phyloP scores from a whole-genome alignment of 2,329 filamentous ascomycete species.

The Stenocarpella maydis region DNA sequence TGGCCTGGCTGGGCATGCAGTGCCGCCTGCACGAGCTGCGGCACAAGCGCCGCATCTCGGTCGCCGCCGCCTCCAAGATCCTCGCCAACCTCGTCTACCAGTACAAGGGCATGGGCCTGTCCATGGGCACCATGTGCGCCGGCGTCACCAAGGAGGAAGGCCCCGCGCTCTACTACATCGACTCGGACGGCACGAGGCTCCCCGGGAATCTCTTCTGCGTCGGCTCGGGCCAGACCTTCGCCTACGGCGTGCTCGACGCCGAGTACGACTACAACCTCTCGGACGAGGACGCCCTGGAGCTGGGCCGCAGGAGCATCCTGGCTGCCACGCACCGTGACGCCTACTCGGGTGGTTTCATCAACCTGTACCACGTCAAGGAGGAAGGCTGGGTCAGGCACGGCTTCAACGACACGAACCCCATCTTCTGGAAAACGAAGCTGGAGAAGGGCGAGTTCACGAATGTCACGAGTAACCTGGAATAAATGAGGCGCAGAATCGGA shows the following conservation, averaged over 20 bases:
- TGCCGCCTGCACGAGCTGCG: constrained; percentile 98
- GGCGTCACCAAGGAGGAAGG: constrained; percentile 96
- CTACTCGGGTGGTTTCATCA: constrained; percentile 99
- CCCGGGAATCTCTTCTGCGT: constrained; percentile 98
- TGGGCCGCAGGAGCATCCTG: constrained; percentile 90
- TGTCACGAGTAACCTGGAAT: constrained; percentile 81
- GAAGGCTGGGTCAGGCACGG: constrained; percentile 99
- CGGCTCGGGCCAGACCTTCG: constrained; percentile 97
- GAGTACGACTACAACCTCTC: constrained; percentile 91
- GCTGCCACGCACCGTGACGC: constrained; percentile 97
- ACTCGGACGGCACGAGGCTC: constrained; percentile 93
- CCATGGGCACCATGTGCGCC: constrained; percentile 99
- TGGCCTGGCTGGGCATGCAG: constrained; percentile 98
- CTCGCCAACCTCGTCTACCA: constrained; percentile 97
- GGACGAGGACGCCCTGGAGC: constrained; percentile 87
- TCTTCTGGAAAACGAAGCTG: constrained; percentile 99
- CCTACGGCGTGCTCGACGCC: constrained; percentile 96
- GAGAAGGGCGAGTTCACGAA: constrained; percentile 99
- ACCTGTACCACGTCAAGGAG: constrained; percentile 99
- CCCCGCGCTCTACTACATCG: constrained; percentile 98
- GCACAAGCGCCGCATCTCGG: constrained; percentile 98
- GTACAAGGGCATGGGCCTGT: constrained; percentile 98
- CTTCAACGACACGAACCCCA: constrained; percentile 97
- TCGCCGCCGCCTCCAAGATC: constrained; percentile 97
- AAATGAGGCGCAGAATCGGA: constrained; percentile 39